phyloP scores from a whole-genome alignment of 495 filamentous ascomycete genomes.

The Aspergillus indologenus region DNA sequence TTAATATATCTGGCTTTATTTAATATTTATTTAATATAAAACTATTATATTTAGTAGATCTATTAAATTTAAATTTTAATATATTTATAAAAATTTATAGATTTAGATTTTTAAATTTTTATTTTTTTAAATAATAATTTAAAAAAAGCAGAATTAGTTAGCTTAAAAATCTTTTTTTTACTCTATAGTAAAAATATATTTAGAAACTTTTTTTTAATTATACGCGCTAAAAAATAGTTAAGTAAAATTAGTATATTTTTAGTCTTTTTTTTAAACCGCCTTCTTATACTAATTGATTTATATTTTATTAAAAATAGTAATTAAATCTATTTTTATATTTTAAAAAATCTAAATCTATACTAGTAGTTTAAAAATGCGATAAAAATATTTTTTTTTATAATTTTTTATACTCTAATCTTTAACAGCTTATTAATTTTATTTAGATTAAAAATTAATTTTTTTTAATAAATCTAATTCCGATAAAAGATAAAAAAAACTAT shows the following conservation, averaged over 20 bases:
- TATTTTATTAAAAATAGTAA: constrained; percentile 15
- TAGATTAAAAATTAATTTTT: constrained; percentile 15
- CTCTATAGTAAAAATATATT: constrained; percentile 17
- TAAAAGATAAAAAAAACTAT: constrained; percentile 19
- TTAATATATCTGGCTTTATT: constrained; percentile 20
- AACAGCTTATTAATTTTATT: constrained; percentile 19
- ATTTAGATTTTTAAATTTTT: constrained; percentile 19
- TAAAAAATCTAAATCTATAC: constrained; percentile 4
- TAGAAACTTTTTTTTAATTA: constrained; percentile 17
- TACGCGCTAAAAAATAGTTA: constrained; percentile 18
- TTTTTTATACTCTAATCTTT: constrained; percentile 15
- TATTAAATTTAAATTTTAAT: constrained; percentile 16
- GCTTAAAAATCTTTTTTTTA: constrained; percentile 16
- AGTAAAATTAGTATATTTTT: constrained; percentile 23
- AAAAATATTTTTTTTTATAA: constrained; percentile 14
- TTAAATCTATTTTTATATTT: constrained; percentile 14
- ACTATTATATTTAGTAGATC: constrained; percentile 15
- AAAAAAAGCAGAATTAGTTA: constrained; percentile 18
- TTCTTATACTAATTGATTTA: constrained; percentile 17
- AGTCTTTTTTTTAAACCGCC: constrained; percentile 17
- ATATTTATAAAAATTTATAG: constrained; percentile 22
- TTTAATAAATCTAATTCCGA: constrained; percentile 3
- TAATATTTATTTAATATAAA: constrained; percentile 18
- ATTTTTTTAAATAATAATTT: constrained; percentile 22
- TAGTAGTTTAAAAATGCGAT: constrained; percentile 17